phyloP scores from a whole-genome alignment of 148 eudicot species.

The Simmondsia chinensis region DNA sequence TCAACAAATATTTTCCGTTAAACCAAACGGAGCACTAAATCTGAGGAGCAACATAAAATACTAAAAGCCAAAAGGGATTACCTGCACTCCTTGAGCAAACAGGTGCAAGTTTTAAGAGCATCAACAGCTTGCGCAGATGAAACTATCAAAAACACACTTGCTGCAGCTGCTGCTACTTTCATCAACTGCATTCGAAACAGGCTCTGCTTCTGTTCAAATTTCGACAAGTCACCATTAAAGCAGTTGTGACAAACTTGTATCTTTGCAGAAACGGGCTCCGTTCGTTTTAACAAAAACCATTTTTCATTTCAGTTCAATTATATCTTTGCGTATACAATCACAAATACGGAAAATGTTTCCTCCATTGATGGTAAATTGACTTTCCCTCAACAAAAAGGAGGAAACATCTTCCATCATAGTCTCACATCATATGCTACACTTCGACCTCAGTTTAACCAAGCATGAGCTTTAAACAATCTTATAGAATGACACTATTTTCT shows the following conservation, averaged over 20 bases:
- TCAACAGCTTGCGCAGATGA: slow-evolving; percentile 90
- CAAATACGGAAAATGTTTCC: no score
- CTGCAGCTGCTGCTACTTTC: slow-evolving; percentile 41
- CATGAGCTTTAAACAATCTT: no score
- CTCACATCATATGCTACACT: no score
- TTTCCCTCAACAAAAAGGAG: no score
- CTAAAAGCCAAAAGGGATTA: slow-evolving; percentile 16
- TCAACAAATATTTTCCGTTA: no score
- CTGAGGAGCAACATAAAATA: no score
- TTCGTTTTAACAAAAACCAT: not conserved
- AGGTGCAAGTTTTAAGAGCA: slow-evolving; percentile 86
- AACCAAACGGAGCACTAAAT: no score
- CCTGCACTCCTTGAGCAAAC: slow-evolving; percentile 98
- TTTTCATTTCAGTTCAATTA: no score
- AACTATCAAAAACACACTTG: slow-evolving; percentile 49
- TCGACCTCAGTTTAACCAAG: no score
- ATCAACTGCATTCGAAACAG: slow-evolving; percentile 20
- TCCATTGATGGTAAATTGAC: no score
- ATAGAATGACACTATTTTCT: not conserved
- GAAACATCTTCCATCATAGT: no score
- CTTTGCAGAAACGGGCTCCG: not conserved
- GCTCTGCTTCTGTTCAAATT: slow-evolving; percentile 18
- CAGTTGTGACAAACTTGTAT: not conserved
- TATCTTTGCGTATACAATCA: no score
- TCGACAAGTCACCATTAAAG: not conserved